Percentiles rank a stretch among this genome's conserved stretches.
These are phyloP conservation scores for Prunus dulcis DNA, from an alignment of 306 rosid species.

Conservation along the genomic window DNA sequence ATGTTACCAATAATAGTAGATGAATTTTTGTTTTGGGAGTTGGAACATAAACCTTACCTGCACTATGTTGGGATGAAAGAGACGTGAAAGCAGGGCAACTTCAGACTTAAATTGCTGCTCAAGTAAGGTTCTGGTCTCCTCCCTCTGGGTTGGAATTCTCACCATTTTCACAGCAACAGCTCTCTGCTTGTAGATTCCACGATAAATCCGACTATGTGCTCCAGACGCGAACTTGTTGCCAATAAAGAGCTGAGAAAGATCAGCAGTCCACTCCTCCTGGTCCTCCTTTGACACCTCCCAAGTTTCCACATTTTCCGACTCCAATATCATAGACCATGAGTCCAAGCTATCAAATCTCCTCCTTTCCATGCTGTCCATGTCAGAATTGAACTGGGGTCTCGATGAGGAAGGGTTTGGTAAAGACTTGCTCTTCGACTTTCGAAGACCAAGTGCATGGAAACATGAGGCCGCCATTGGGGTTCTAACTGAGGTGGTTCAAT, in stretches of 20 bases:
- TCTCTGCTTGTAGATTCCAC: slow-evolving; percentile 95
- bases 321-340: slow-evolving; percentile 98
- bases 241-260: slow-evolving; percentile 87
- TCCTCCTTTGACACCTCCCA: slow-evolving; percentile 91
- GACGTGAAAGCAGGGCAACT: slow-evolving; percentile 89
- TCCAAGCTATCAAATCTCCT: slow-evolving; percentile 90
- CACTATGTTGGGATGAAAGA: slow-evolving; percentile 89
- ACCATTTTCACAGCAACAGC: slow-evolving; percentile 99
- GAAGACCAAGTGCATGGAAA: slow-evolving; percentile 51
- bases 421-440: slow-evolving; percentile 66
- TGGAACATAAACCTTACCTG: slow-evolving; percentile 47
- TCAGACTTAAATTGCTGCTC: slow-evolving; percentile 93
- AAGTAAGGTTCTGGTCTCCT: slow-evolving; percentile 63
- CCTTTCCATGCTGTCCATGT: slow-evolving; percentile 73
- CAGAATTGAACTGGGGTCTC: slow-evolving; percentile 44
- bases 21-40: not conserved
- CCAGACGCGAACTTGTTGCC: slow-evolving; percentile 97
- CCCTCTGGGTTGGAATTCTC: slow-evolving; percentile 74
- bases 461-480: slow-evolving; percentile 67
- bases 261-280: slow-evolving; percentile 95
- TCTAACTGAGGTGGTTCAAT: slow-evolving; percentile 7
- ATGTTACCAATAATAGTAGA: not conserved
- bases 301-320: slow-evolving; percentile 89
- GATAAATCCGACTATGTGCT: slow-evolving; percentile 89
- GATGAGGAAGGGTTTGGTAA: slow-evolving; percentile 51